Base-by-base conservation (phyloP, 257 asterid species). In the Hygrophila difformis region DNA sequence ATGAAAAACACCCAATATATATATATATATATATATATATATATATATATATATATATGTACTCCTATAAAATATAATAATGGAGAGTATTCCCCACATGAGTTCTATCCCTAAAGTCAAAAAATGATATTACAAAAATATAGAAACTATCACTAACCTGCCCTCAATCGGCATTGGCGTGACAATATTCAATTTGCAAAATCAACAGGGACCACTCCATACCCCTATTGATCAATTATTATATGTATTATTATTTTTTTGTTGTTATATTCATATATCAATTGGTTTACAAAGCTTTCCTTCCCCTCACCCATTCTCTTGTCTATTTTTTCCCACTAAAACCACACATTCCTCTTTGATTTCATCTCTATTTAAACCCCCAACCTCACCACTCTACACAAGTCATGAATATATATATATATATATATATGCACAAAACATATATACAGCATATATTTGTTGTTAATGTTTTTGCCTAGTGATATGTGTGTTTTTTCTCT, bases 141-240 rank as follows among this genome's bases (percentile, higher is more conserved):
- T 55, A 53, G 64, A 59, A 62, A 48, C 47, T 24, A 35, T 49
- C 47, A 47, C 56, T 18, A 50, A 53, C 64, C 47, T 51, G 26
- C 36, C 49, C 21, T 48, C 57, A 50, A 57, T 40, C 55, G 62
- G 65, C 74, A 66, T 66, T 51, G 71, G 73, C 65, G 69, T 66
- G 75, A 60, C 68, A 70, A 63, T 66, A 60, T 67, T 66, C 55
- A 70, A 66, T 62, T 66, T 64, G 65, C 52, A 58, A n/a, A n/a
- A n/a, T 60, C 49, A 5, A 34, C 44, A 39, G 75, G 78, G 75
- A 67, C 78, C 78, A 70, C 75, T 48, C 55, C n/a, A n/a, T n/a
- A n/a, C 31, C 31, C 31, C 3, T 24, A 24, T 24, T 24, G 31
- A 8, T 24, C 5, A 8, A 8, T 3, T 24, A 24, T 24, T 24